phyloP scores from a whole-genome alignment of 2,329 filamentous ascomycete species.

The Colletotrichum orchidophilum region DNA sequence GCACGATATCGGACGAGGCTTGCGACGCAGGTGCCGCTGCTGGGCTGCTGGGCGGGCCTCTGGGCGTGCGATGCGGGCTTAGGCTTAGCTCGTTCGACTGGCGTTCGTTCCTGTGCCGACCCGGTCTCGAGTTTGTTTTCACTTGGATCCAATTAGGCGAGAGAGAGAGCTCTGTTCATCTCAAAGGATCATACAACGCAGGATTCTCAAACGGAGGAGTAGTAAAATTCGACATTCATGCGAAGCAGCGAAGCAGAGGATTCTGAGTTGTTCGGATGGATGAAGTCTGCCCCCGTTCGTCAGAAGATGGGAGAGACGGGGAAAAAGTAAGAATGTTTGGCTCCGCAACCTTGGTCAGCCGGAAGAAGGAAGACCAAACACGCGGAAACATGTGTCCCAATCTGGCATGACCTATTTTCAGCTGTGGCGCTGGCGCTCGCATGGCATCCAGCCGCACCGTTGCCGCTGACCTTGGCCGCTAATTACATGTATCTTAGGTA shows the following conservation, averaged over 20 bases:
- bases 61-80: neutral
- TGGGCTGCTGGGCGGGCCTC: no score
- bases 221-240: neutral
- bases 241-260: neutral
- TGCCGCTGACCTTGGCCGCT: neutral
- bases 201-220: neutral
- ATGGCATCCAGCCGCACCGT: neutral
- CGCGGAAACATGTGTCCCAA: neutral
- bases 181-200: neutral
- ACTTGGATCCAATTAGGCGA: neutral
- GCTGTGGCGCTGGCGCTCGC: conserved; percentile 28
- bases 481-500: neutral
- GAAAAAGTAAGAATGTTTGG: neutral
- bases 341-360: neutral
- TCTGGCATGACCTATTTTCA: conserved; percentile 8
- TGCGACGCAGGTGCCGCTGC: conserved; percentile 12
- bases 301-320: neutral
- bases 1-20: conserved; percentile 5
- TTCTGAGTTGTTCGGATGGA: neutral
- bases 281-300: neutral
- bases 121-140: neutral
- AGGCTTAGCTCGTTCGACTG: neutral
- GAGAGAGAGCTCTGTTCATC: neutral
- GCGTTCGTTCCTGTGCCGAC: conserved; percentile 9
- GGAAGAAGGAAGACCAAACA: neutral